Conservation (phyloP, 169 alveolate species). For the Eimeria sp. region DNA sequence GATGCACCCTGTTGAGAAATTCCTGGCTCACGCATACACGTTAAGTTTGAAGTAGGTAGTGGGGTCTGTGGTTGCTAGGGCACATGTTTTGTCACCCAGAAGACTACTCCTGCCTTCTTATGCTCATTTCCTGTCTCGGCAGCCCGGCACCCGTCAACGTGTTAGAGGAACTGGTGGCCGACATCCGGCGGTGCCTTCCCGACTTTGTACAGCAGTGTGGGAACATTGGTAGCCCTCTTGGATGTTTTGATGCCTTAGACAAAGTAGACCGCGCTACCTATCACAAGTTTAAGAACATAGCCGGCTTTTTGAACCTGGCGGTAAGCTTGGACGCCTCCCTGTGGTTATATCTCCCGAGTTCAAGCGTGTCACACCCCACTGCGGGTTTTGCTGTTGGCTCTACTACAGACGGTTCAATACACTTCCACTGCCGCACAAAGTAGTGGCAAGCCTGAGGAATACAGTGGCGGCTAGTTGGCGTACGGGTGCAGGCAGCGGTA, state of each 20-base stretch:
- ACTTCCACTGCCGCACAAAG: not conserved
- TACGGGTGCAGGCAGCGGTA: not conserved
- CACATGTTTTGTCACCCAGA: not conserved
- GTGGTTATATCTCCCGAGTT: not conserved
- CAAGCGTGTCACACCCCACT: not conserved
- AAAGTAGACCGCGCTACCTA: slow-evolving; percentile 72
- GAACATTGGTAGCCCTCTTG: slow-evolving; percentile 46
- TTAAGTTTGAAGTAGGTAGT: not conserved
- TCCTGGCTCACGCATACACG: not conserved
- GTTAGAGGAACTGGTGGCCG: slow-evolving; percentile 71
- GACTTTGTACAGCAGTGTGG: slow-evolving; percentile 80
- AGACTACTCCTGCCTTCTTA: not conserved
- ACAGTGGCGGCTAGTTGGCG: not conserved
- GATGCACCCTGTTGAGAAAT: not conserved
- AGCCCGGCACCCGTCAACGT: slow-evolving; percentile 80
- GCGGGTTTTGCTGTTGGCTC: not conserved
- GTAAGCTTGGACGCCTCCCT: not conserved
- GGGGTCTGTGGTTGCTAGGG: not conserved
- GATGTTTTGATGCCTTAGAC: slow-evolving; percentile 72
- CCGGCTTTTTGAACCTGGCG: slow-evolving; percentile 66
- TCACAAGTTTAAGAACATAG: slow-evolving; percentile 63
- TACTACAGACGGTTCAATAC: not conserved
- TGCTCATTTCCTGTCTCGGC: slow-evolving; percentile 20
- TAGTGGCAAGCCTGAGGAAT: not conserved
- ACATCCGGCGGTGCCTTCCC: slow-evolving; percentile 62